Evolutionary conservation across 1,139 yeast genomes (phyloP).

Genomic region (Saccharomyces uvarum): DNA sequence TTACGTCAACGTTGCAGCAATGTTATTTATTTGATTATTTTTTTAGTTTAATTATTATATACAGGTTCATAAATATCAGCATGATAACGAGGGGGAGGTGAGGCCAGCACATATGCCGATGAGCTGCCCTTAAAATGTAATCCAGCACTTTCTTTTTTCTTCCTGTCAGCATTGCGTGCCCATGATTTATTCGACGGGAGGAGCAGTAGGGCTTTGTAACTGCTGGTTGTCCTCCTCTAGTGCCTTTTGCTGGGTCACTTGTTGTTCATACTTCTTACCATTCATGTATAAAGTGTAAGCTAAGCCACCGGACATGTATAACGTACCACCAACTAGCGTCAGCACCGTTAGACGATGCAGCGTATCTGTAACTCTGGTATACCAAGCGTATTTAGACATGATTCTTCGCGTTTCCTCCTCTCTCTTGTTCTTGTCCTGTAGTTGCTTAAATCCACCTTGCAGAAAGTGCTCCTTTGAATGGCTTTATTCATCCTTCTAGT

Average conservation of each 20-base stretch:
- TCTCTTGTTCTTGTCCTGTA: not conserved
- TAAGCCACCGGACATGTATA: conserved; percentile 53
- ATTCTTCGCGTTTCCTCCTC: not conserved
- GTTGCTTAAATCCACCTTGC: not conserved
- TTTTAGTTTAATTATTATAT: not conserved
- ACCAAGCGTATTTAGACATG: conserved; percentile 59
- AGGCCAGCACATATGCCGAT: not conserved
- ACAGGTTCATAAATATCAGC: not conserved
- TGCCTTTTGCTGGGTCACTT: conserved; percentile 34
- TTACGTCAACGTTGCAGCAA: not conserved
- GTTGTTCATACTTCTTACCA: conserved; percentile 41
- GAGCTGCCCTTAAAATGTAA: not conserved
- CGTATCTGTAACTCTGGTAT: conserved; percentile 67
- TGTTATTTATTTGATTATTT: not conserved
- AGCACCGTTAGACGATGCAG: conserved; percentile 77
- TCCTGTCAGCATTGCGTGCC: not conserved
- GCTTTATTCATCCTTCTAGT: not conserved
- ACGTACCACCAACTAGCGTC: conserved; percentile 64
- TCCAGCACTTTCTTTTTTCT: not conserved
- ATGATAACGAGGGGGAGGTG: not conserved
- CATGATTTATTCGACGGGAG: conserved; percentile 10
- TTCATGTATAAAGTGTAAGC: conserved; percentile 56
- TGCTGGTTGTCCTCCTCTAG: conserved; percentile 11
- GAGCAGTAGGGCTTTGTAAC: conserved; percentile 6
- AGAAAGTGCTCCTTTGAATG: not conserved